Evolutionary conservation across 2,329 filamentous ascomycete genomes (phyloP).

Genomic region (Malbranchea cinnamomea): DNA sequence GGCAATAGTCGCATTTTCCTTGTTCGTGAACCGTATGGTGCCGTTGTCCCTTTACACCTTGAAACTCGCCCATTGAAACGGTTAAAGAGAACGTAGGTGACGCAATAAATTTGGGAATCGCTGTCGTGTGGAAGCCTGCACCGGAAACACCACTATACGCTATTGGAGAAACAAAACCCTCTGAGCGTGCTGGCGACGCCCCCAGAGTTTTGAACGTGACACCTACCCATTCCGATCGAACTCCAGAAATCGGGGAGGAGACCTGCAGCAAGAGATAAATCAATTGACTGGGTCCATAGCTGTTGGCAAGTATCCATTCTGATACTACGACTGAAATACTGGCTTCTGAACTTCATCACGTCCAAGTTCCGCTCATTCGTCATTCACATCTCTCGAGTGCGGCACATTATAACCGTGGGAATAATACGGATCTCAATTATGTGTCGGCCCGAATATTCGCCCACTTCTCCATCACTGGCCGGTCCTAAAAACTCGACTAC

Average conservation of each 20-base stretch:
- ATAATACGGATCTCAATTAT: no score
- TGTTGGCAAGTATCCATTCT: conserved; percentile 20
- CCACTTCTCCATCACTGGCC: conserved; percentile 12
- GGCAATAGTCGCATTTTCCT: conserved; percentile 5
- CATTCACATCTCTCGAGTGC: no score
- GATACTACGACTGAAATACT: conserved; percentile 16
- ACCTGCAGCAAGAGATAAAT: conserved; percentile 35
- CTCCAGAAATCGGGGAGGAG: conserved; percentile 18
- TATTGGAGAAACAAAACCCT: conserved; percentile 37
- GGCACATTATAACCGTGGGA: no score
- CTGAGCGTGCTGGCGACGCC: conserved; percentile 9
- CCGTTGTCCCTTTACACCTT: conserved; percentile 34
- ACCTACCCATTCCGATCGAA: conserved; percentile 53
- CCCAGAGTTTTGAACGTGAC: conserved; percentile 58
- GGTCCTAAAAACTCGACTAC: conserved; percentile 5
- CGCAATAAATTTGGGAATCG: conserved; percentile 14
- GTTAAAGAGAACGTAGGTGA: conserved; percentile 15
- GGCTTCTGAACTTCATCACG: conserved; percentile 11
- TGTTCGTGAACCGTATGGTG: conserved; percentile 6
- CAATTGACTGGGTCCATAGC: conserved; percentile 19
- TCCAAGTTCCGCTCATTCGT: conserved; percentile 7
- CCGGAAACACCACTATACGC: conserved; percentile 75
- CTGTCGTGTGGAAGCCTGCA: conserved; percentile 37
- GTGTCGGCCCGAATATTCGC: conserved; percentile 25
- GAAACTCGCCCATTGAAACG: conserved; percentile 28